These are phyloP conservation scores for Sporothrix mexicana DNA, from an alignment of 2,329 filamentous ascomycete genomes.

Conservation along the genomic window DNA sequence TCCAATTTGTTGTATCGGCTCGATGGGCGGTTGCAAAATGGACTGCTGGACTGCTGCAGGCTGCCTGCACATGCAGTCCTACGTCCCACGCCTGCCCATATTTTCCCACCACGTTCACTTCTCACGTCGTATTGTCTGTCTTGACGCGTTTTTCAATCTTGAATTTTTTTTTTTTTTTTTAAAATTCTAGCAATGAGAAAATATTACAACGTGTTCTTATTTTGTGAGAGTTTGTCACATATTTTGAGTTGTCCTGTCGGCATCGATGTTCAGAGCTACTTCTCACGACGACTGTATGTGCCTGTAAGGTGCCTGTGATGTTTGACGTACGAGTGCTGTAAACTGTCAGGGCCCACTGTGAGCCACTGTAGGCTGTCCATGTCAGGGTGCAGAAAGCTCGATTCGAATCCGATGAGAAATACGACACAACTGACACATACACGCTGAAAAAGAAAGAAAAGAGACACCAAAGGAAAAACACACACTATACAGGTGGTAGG, in stretches of 20 bases:
- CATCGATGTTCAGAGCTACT: neutral
- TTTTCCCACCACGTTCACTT: neutral
- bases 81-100: neutral
- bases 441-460: too few relatives aligned
- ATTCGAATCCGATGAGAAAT: slow-evolving; percentile 1
- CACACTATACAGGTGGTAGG: neutral
- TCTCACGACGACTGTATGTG: neutral
- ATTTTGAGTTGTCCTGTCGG: neutral
- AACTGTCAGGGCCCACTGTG: neutral
- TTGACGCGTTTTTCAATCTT: neutral
- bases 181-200: too few relatives aligned
- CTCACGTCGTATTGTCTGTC: slow-evolving; percentile 11
- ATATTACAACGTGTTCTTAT: neutral
- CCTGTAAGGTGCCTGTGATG: neutral
- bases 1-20: too few relatives aligned
- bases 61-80: slow-evolving; percentile 8
- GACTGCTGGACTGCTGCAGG: neutral
- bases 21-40: neutral
- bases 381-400: neutral
- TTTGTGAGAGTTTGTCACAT: neutral
- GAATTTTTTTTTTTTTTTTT: neutral
- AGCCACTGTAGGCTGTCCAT: neutral
- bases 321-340: neutral
- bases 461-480: too few relatives aligned
- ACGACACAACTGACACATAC: neutral